Evolutionary conservation across 345 rosid genomes (phyloP).

Genomic region (Aquilaria sinensis): DNA sequence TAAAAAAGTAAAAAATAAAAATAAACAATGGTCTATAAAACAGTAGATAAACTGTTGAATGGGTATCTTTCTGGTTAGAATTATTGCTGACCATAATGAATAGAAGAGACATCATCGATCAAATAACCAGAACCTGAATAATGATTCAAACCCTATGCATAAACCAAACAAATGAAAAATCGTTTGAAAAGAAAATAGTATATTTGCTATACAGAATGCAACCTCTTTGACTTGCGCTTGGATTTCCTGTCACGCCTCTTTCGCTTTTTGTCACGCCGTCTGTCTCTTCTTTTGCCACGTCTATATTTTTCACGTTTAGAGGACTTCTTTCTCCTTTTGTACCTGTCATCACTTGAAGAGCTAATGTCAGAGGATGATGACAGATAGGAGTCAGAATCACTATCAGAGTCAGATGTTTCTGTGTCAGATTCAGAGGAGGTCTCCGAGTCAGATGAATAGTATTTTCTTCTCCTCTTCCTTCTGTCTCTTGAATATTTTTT

Average conservation of each 20-base stretch:
- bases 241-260: slow-evolving; percentile 60
- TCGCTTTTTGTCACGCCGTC: slow-evolving; percentile 66
- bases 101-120: no score
- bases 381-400: slow-evolving; percentile 59
- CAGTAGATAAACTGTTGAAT: no score
- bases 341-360: slow-evolving; percentile 86
- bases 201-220: background rate
- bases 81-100: no score
- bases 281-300: slow-evolving; percentile 70
- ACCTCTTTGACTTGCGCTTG: slow-evolving; percentile 86
- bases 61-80: no score
- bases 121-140: no score
- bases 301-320: slow-evolving; percentile 67
- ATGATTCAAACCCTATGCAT: background rate
- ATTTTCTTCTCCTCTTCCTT: slow-evolving; percentile 69
- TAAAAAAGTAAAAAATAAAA: no score
- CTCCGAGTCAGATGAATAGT: slow-evolving; percentile 74
- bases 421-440: slow-evolving; percentile 75
- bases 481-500: slow-evolving; percentile 69
- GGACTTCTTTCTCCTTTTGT: slow-evolving; percentile 69
- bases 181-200: background rate
- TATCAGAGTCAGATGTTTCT: slow-evolving; percentile 76
- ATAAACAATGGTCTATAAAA: no score
- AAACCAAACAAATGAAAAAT: slow-evolving; percentile 10
- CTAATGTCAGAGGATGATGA: slow-evolving; percentile 72